Conservation (phyloP, 2,329 filamentous ascomycete species). For the Penicillium sumatraense region DNA sequence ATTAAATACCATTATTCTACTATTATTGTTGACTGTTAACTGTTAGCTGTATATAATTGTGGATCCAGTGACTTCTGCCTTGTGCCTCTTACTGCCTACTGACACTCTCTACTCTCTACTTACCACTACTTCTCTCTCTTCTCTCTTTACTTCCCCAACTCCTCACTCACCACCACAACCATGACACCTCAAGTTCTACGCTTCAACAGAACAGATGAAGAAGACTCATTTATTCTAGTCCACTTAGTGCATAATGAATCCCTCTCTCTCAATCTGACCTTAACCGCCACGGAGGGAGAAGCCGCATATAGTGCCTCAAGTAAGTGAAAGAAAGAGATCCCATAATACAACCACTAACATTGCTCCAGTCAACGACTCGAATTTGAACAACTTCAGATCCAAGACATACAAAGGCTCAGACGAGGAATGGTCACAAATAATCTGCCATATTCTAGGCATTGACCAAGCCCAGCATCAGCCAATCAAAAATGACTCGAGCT, state of each 20-base stretch:
- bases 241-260: slow-evolving; percentile 48
- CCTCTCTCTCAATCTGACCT: slow-evolving; percentile 53
- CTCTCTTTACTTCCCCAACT: not conserved
- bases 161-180: slow-evolving; percentile 10
- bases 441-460: slow-evolving; percentile 42
- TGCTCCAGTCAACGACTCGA: slow-evolving; percentile 41
- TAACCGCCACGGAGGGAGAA: slow-evolving; percentile 64
- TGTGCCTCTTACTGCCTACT: too few species aligned
- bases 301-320: slow-evolving; percentile 55
- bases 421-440: slow-evolving; percentile 46
- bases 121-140: not conserved
- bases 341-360: slow-evolving; percentile 15
- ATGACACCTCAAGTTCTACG: slow-evolving; percentile 48
- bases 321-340: slow-evolving; percentile 38
- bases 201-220: slow-evolving; percentile 52
- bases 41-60: too few species aligned
- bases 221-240: slow-evolving; percentile 52
- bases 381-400: slow-evolving; percentile 42
- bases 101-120: not conserved
- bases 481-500: slow-evolving; percentile 20
- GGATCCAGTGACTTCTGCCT: too few species aligned
- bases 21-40: too few species aligned
- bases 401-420: slow-evolving; percentile 50
- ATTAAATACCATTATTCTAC: too few species aligned
- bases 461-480: too few species aligned